Evolutionary conservation across 2,329 filamentous ascomycete genomes (phyloP).

Genomic region (Sporothrix dimorphospora): DNA sequence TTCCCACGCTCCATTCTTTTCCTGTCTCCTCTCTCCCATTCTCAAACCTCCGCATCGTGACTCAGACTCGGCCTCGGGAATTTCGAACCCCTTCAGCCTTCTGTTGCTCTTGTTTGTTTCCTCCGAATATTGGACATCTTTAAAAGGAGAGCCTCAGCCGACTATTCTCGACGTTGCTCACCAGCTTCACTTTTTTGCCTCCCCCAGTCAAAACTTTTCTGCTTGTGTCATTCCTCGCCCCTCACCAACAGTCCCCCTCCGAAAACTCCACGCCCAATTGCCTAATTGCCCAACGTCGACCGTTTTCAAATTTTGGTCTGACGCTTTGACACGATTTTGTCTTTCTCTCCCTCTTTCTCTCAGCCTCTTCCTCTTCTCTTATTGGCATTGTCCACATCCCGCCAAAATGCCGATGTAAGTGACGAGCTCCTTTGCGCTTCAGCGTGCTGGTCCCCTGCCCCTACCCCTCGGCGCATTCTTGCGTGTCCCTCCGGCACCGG

Average conservation of each 20-base stretch:
- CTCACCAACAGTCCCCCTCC: constrained; percentile 8
- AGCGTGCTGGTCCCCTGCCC: neutral
- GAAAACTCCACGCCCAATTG: constrained; percentile 5
- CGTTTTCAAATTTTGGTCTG: neutral
- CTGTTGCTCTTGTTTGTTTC: neutral
- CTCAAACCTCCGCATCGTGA: constrained; percentile 20
- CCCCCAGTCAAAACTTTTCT: constrained; percentile 8
- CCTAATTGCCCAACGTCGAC: neutral
- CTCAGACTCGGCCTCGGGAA: constrained; percentile 24
- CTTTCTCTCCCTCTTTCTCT: neutral
- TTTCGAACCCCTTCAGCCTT: constrained; percentile 9
- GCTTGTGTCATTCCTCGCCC: constrained; percentile 18
- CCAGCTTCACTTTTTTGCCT: constrained; percentile 13
- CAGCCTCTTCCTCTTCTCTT: neutral
- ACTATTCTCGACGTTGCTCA: neutral
- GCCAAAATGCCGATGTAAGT: constrained; percentile 31
- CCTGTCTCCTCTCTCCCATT: neutral
- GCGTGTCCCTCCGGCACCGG: neutral
- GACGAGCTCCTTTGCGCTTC: neutral
- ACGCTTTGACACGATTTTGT: constrained; percentile 4
- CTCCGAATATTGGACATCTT: neutral
- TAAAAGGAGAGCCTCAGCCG: neutral
- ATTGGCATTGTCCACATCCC: constrained; percentile 17
- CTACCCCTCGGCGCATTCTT: constrained; percentile 10
- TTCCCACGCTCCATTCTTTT: constrained; percentile 1